A percentile compares a stretch with the other conserved stretches of the same genome.
These are phyloP conservation scores for Aspergillus ustus DNA, from an alignment of 2,329 filamentous ascomycete genomes.

Conservation along the genomic window DNA sequence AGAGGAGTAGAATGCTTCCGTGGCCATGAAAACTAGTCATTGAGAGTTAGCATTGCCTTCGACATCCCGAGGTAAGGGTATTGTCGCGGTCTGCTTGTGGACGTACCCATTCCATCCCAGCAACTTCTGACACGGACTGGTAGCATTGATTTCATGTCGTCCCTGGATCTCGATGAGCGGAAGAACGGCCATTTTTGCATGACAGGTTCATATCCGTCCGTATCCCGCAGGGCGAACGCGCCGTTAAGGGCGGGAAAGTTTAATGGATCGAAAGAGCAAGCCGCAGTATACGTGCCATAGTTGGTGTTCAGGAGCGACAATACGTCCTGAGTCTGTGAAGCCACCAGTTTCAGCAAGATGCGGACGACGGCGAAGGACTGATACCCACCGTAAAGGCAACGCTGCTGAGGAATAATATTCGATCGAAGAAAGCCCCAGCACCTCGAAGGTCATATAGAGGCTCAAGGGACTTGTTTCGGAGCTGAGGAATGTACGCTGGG, in stretches of 20 bases:
- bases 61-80: neutral
- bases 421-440: constrained; percentile 60
- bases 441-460: constrained; percentile 59
- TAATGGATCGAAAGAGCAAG: constrained; percentile 73
- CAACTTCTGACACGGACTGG: constrained; percentile 67
- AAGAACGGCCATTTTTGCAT: constrained; percentile 69
- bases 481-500: constrained; percentile 69
- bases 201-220: constrained; percentile 65
- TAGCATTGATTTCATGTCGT: constrained; percentile 56
- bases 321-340: constrained; percentile 53
- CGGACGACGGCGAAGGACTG: neutral
- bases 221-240: constrained; percentile 72
- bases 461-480: constrained; percentile 68
- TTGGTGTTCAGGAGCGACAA: constrained; percentile 64
- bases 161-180: constrained; percentile 49
- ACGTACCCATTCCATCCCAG: constrained; percentile 67
- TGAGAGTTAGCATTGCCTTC: neutral
- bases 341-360: constrained; percentile 18
- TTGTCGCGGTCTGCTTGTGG: neutral
- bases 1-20: constrained; percentile 26
- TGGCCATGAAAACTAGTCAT: constrained; percentile 31
- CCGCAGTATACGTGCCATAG: constrained; percentile 64
- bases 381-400: constrained; percentile 48
- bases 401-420: constrained; percentile 62
- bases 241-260: constrained; percentile 73